Evolutionary conservation across 768 basidiomycete genomes (phyloP).

Genomic region (Rhodotorula taiwanensis): DNA sequence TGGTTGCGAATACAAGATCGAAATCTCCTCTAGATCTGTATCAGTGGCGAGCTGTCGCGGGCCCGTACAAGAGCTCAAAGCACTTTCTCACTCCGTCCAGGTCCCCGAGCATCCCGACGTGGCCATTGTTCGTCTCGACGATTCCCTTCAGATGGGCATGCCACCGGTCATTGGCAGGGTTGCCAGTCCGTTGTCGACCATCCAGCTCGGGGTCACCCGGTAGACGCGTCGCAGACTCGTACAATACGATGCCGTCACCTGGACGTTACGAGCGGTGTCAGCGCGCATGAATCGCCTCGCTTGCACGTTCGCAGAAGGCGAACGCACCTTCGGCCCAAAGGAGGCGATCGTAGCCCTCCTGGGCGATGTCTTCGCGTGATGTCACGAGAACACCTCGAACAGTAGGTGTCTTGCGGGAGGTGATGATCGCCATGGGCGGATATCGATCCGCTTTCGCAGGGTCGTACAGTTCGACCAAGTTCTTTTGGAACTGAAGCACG

Average conservation of each 20-base stretch:
- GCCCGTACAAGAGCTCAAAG: constrained; percentile 4
- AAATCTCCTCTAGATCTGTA: no score
- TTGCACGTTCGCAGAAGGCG: no score
- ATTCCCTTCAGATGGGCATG: constrained; percentile 11
- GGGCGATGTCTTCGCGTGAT: constrained; percentile 10
- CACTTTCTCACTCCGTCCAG: constrained; percentile 14
- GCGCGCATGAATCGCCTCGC: background rate
- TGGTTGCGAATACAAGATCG: no score
- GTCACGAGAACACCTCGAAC: constrained; percentile 31
- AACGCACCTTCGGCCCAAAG: constrained; percentile 26
- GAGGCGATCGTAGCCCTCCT: constrained; percentile 27
- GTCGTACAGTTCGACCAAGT: constrained; percentile 27
- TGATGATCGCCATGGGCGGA: constrained; percentile 33
- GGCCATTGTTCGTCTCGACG: constrained; percentile 20
- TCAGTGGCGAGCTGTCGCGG: background rate
- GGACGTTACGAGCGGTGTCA: background rate
- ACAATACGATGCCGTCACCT: constrained; percentile 29
- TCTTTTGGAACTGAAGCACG: constrained; percentile 19
- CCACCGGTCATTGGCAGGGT: background rate
- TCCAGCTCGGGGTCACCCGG: constrained; percentile 19
- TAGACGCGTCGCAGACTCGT: constrained; percentile 12
- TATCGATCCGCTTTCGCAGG: constrained; percentile 26
- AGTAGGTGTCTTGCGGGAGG: constrained; percentile 25
- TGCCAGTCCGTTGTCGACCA: background rate
- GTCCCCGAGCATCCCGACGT: constrained; percentile 16